Base-by-base conservation (phyloP, 129 eudicot genomes). In the Rutidosis leptorrhynchoides region DNA sequence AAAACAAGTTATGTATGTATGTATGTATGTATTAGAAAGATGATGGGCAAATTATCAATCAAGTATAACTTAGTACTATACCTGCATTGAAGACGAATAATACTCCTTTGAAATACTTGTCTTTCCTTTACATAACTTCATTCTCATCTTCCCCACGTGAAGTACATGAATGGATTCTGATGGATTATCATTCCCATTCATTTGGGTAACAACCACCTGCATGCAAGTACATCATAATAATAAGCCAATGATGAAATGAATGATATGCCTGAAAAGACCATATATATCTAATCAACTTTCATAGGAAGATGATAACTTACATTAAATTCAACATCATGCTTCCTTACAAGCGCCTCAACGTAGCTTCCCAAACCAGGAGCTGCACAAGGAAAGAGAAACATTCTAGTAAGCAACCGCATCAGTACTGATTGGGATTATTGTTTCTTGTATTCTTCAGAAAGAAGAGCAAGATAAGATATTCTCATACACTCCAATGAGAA, bases 301-400 rank as follows among this genome's bases (percentile, higher is more conserved):
- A n/a, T n/a, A n/a, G 22, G 27, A 20, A 37, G 22, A 21, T 25
- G 23, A 30, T 25, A 16, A 60, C 85, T 27, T 90, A 90, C 97
- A 73, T 83, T 90, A 71, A 92, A 92, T 58, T 88, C 98, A 3
- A 80, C 85, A 51, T 92, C 98, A 76, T 92, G 96, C 58, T 91
- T 80, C 5, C 83, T 87, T 68, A 83, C 96, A 80, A 92, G 76
- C 54, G 98, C 96, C 83, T 92, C 98, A 51, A 88, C 98, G 60
- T 88, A 92, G 89, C 81, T 92, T 43, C 98, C 98, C 56, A 92
- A 74, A 77, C 98, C 98, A 42, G 98, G 82, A 78, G 98, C 98
- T 92, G 98, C 22, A 75, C 58, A 79, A 37, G 64, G 49, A 33
- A n/a, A n/a, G n/a, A n/a, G n/a, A n/a, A n/a, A n/a, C n/a, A n/a